Percentiles rank a stretch among this genome's conserved stretches.
Conservation (phyloP, 2,329 filamentous ascomycete genomes). For the Plectosphaerella cucumerina region DNA sequence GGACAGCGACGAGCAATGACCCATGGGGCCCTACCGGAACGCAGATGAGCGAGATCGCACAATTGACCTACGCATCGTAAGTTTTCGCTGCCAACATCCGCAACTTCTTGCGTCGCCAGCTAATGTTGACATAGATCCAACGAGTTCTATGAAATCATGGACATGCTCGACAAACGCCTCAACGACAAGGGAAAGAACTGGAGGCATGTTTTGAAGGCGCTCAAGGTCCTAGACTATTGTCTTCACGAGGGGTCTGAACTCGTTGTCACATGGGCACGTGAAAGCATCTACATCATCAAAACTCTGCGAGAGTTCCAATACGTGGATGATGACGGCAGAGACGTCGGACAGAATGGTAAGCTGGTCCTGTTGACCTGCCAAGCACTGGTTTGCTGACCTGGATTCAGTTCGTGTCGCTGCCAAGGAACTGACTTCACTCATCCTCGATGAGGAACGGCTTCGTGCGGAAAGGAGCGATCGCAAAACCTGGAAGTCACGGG, state of each 20-base stretch:
- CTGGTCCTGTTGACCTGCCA: neutral
- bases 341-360: conserved; percentile 95
- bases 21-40: conserved; percentile 97
- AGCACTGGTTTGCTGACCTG: no score
- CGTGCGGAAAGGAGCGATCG: conserved; percentile 86
- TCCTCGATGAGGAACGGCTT: conserved; percentile 89
- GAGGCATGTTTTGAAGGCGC: conserved; percentile 94
- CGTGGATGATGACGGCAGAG: conserved; percentile 88
- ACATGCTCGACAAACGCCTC: conserved; percentile 97
- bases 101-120: neutral
- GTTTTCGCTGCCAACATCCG: conserved; percentile 20
- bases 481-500: conserved; percentile 94
- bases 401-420: conserved; percentile 82
- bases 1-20: conserved; percentile 93
- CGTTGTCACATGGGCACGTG: conserved; percentile 94
- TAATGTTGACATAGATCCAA: conserved; percentile 59
- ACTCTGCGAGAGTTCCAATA: conserved; percentile 96
- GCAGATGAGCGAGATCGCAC: conserved; percentile 98
- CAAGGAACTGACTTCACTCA: conserved; percentile 88
- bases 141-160: conserved; percentile 99
- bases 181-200: conserved; percentile 99
- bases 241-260: conserved; percentile 95
- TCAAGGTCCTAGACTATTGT: conserved; percentile 97
- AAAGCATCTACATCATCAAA: conserved; percentile 99
- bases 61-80: conserved; percentile 96